These are phyloP conservation scores for Sarocladiaceae sp. DNA, from an alignment of 2,329 filamentous ascomycete genomes.

Conservation along the genomic window DNA sequence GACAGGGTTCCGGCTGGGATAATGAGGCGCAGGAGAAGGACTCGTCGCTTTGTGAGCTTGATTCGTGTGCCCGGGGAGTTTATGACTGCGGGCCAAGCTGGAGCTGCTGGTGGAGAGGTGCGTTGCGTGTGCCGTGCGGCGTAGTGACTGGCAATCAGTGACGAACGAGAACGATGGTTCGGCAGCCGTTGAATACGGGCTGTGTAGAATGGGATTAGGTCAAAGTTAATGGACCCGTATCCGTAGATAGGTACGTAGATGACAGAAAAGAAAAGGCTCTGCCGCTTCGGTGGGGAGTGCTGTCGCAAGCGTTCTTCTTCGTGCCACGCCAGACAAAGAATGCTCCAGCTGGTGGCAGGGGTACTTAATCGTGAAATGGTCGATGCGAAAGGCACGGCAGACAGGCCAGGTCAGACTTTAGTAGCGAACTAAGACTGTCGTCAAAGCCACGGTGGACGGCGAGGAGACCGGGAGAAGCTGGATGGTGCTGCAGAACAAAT, in stretches of 20 bases:
- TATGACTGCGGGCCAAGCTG: conserved; percentile 4
- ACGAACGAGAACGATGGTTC: not conserved
- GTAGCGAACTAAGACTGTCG: not conserved
- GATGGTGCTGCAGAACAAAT: not conserved
- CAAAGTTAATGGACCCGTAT: not conserved
- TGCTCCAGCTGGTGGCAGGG: not conserved
- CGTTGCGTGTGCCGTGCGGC: not conserved
- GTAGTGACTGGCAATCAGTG: not conserved
- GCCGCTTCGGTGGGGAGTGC: not conserved
- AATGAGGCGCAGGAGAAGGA: conserved; percentile 1
- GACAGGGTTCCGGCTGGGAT: conserved; percentile 8
- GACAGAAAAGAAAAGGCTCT: not conserved
- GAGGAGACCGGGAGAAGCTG: not conserved
- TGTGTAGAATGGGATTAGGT: not conserved
- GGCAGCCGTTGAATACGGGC: not conserved
- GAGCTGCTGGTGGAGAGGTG: conserved; percentile 5
- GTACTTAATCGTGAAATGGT: not conserved
- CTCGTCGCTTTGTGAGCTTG: not conserved
- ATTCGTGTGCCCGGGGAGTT: not conserved
- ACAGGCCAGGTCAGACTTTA: not conserved
- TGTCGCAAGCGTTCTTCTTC: not conserved
- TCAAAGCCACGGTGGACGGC: not conserved
- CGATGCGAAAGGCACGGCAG: not conserved
- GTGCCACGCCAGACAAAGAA: not conserved
- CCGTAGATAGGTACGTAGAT: not conserved